Conservation (phyloP, 1,284 basidiomycete species). For the Meripilus lineatus region DNA sequence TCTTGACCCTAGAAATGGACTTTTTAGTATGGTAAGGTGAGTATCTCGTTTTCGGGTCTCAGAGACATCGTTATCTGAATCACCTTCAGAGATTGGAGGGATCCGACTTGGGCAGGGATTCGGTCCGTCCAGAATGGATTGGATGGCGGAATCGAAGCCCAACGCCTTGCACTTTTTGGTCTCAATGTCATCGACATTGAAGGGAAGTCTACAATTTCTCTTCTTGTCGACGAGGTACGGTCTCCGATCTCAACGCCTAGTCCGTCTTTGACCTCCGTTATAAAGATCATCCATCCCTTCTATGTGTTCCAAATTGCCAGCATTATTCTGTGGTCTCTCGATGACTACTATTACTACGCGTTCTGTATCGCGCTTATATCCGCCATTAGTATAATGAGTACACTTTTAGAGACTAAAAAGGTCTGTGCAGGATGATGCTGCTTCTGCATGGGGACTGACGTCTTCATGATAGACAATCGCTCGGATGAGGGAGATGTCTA, state of each 20-base stretch:
- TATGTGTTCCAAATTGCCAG: slow-evolving; percentile 99
- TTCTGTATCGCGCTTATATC: slow-evolving; percentile 97
- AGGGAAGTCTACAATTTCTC: slow-evolving; percentile 75
- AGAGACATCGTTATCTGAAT: slow-evolving; percentile 6
- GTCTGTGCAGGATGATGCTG: slow-evolving; percentile 32
- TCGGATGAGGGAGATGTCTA: slow-evolving; percentile 96
- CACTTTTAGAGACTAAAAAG: slow-evolving; percentile 90
- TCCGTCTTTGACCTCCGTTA: slow-evolving; percentile 1
- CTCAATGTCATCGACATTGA: slow-evolving; percentile 89
- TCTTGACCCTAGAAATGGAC: slow-evolving; percentile 78
- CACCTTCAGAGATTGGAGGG: slow-evolving; percentile 82
- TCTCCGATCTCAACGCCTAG: neutral
- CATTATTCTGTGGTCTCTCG: slow-evolving; percentile 90
- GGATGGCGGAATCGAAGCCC: slow-evolving; percentile 45
- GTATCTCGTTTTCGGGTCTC: slow-evolving; percentile 16
- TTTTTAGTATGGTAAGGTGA: slow-evolving; percentile 81
- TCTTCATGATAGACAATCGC: slow-evolving; percentile 65
- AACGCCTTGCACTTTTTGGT: slow-evolving; percentile 78
- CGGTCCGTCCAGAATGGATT: slow-evolving; percentile 65
- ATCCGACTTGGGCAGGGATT: slow-evolving; percentile 71
- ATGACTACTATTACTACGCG: slow-evolving; percentile 97
- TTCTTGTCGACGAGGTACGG: slow-evolving; percentile 87
- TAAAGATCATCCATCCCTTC: slow-evolving; percentile 88
- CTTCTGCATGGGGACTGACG: neutral
- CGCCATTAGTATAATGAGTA: slow-evolving; percentile 79